These are phyloP conservation scores for Aureobasidium sp. DNA, from an alignment of 2,329 filamentous ascomycete species.

Conservation along the genomic window DNA sequence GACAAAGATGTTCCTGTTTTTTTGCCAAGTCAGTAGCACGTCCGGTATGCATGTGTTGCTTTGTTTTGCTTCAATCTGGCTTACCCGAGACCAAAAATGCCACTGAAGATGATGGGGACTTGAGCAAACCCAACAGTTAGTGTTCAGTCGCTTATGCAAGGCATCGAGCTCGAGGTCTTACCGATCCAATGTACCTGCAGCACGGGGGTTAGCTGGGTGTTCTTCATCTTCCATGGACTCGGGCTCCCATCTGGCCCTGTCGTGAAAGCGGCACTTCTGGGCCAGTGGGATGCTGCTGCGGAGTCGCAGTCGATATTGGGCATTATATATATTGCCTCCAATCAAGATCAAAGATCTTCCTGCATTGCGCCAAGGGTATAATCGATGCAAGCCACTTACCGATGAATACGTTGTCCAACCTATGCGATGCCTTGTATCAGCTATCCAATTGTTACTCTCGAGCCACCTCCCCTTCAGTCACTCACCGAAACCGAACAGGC, in stretches of 20 bases:
- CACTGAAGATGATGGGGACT: conserved; percentile 43
- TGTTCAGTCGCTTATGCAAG: conserved; percentile 4
- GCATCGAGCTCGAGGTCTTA: conserved; percentile 21
- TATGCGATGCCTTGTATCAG: conserved; percentile 10
- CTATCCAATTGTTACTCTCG: not conserved
- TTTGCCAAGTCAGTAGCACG: not conserved
- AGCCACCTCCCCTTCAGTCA: conserved; percentile 12
- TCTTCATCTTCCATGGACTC: conserved; percentile 2
- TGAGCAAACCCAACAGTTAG: conserved; percentile 17
- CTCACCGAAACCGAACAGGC: conserved; percentile 76
- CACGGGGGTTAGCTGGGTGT: conserved; percentile 10
- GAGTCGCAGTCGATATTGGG: conserved; percentile 8
- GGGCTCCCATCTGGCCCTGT: conserved; percentile 10
- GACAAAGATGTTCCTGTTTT: conserved; percentile 49
- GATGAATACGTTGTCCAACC: conserved; percentile 66
- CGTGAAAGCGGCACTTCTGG: not conserved
- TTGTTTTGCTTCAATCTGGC: conserved; percentile 2
- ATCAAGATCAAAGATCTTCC: not conserved
- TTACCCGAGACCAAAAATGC: conserved; percentile 37
- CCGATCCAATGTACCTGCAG: conserved; percentile 43
- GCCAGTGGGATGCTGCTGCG: not conserved
- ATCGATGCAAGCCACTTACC: conserved; percentile 45
- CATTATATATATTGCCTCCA: conserved; percentile 24
- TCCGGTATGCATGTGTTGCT: not conserved
- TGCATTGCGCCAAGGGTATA: conserved; percentile 3